Evolutionary conservation across 495 filamentous ascomycete species (phyloP).

Genomic region (Emericellopsis terricola): DNA sequence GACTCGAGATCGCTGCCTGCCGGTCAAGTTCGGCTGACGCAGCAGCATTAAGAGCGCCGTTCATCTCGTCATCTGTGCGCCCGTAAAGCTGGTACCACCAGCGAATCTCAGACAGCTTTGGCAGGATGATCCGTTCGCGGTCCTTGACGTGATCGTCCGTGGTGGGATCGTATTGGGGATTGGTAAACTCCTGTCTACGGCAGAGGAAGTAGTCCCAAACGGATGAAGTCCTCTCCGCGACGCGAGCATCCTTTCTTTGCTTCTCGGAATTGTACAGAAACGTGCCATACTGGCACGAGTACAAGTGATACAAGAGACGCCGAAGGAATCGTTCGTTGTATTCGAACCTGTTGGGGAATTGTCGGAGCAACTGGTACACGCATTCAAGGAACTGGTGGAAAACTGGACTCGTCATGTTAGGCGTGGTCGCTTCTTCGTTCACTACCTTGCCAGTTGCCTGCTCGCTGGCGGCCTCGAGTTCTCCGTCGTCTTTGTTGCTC

Average conservation of each 20-base stretch:
- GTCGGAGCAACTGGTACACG: conserved; percentile 75
- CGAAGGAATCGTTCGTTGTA: conserved; percentile 93
- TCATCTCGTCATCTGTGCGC: conserved; percentile 82
- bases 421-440: conserved; percentile 28
- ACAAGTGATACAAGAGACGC: conserved; percentile 80
- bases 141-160: conserved; percentile 63
- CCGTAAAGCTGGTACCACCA: conserved; percentile 93
- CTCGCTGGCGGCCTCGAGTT: conserved; percentile 36
- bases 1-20: conserved; percentile 2
- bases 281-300: conserved; percentile 92
- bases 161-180: conserved; percentile 54
- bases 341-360: conserved; percentile 83
- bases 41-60: conserved; percentile 37
- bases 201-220: conserved; percentile 94
- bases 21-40: conserved; percentile 13
- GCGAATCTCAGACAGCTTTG: conserved; percentile 42
- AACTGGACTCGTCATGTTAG: conserved; percentile 82
- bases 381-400: conserved; percentile 98
- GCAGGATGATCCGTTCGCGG: conserved; percentile 71
- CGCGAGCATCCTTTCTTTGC: conserved; percentile 56
- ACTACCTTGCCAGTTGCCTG: conserved; percentile 10
- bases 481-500: conserved; percentile 44
- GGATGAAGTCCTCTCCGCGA: conserved; percentile 57
- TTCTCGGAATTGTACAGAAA: conserved; percentile 94
- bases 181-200: conserved; percentile 59